Evolutionary conservation across 805 yeast species (phyloP), one percentile per base, ranked within the genome.

Genomic region (Myxozyma melibiosi): DNA sequence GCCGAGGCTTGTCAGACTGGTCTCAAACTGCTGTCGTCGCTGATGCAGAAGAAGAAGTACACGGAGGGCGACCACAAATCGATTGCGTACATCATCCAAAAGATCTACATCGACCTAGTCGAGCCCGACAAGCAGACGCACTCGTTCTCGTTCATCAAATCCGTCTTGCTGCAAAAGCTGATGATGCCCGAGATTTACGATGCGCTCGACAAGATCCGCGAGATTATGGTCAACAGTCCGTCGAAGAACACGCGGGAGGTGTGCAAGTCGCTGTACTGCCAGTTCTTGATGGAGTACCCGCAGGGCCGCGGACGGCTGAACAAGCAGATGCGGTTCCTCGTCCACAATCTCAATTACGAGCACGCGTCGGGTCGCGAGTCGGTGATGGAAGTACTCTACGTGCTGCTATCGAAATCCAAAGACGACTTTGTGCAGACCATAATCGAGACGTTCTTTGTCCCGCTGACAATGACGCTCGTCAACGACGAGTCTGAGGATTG

Each of bases 271-370:
- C 83, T 87, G 1, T 94, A 84, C 69, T 86, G 83, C 70, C 90
- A 85, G 66, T 94, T 94, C 66, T 73, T 94, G 67, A 86, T 90
- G 86, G 96, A 90, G 66, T 94, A 88, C 68, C 98, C 96, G 66
- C 97, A 92, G 74, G 90, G 98, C 31, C 80, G 84, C 65, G 90
- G 92, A 3, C 81, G 89, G 62, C 70, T 94, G 46, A 94, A 88
- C 62, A 88, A 85, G 65, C 95, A 89, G 63, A 85, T 92, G 73
- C 83, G 85, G 62, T 84, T 86, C 68, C 76, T 94, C 71, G 87
- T 91, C 7, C 82, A 82, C 53, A 94, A 94, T 70, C 74, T 94
- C 62, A 79, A 84, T 24, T 94, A 94, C 69, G 91, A 95, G 3
- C 84, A 96, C 2, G 87, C 87, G 56, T 78, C 82, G 40, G 99